Percentiles rank a stretch among this genome's conserved stretches.
Conservation (phyloP, 1,284 basidiomycete species). For the Irpex lacteus region DNA sequence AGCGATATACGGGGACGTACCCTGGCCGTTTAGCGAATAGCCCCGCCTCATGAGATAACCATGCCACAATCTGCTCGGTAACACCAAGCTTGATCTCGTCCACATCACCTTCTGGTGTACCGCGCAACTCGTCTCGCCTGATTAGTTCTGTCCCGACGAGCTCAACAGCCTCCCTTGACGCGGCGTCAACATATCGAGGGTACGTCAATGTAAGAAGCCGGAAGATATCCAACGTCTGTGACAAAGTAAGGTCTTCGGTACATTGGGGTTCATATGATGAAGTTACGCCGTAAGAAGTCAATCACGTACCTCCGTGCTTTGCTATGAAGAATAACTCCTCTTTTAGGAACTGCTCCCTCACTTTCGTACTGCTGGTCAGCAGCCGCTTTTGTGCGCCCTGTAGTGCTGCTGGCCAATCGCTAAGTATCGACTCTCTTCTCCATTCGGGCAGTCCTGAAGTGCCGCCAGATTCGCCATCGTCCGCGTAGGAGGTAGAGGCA, state of each 20-base stretch:
- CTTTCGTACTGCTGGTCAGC: slow-evolving; percentile 10
- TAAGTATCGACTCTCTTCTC: slow-evolving; percentile 9
- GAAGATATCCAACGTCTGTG: slow-evolving; percentile 72
- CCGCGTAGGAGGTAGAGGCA: slow-evolving; percentile 9
- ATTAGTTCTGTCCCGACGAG: slow-evolving; percentile 62
- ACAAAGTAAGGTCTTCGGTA: slow-evolving; percentile 55
- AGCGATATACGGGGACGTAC: slow-evolving; percentile 33
- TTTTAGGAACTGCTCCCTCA: slow-evolving; percentile 5
- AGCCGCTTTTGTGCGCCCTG: slow-evolving; percentile 2
- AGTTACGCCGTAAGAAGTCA: neutral
- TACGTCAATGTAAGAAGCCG: slow-evolving; percentile 72
- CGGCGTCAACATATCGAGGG: slow-evolving; percentile 70
- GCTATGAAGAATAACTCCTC: slow-evolving; percentile 5
- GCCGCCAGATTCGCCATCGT: neutral
- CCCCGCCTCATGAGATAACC: slow-evolving; percentile 67
- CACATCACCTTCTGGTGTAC: slow-evolving; percentile 34
- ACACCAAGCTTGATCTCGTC: slow-evolving; percentile 50
- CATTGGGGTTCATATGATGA: neutral
- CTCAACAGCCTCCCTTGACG: slow-evolving; percentile 71
- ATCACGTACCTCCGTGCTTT: slow-evolving; percentile 7
- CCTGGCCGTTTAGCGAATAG: slow-evolving; percentile 50
- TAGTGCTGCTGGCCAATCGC: slow-evolving; percentile 8
- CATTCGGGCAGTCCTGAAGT: neutral
- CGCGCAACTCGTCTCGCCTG: slow-evolving; percentile 52
- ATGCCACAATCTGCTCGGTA: slow-evolving; percentile 67